phyloP scores from a whole-genome alignment of 768 basidiomycete species.

The Rhizopogon vesiculosus region DNA sequence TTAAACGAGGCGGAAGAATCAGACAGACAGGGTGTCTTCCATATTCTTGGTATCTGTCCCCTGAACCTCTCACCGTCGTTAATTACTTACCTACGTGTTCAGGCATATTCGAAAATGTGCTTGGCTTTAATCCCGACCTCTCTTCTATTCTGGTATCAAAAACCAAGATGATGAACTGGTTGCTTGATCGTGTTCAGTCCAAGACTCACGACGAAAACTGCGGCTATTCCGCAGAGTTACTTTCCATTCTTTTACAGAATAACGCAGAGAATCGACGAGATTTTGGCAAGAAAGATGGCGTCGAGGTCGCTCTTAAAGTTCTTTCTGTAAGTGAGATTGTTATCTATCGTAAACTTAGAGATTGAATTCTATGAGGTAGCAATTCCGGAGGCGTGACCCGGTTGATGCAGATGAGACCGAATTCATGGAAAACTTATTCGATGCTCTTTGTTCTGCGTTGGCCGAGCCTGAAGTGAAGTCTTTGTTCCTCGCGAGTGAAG shows the following conservation, averaged over 20 bases:
- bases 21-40: constrained; percentile 89
- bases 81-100: neutral
- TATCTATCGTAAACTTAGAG: neutral
- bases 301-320: constrained; percentile 71
- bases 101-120: constrained; percentile 92
- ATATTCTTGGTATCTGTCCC: constrained; percentile 64
- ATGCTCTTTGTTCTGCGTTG: constrained; percentile 81
- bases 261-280: constrained; percentile 63
- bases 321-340: constrained; percentile 62
- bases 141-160: constrained; percentile 66
- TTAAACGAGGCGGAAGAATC: constrained; percentile 90
- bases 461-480: constrained; percentile 75
- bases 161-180: constrained; percentile 75
- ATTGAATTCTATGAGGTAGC: constrained; percentile 39
- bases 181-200: constrained; percentile 68
- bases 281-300: constrained; percentile 69
- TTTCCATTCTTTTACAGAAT: constrained; percentile 87
- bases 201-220: constrained; percentile 86
- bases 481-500: constrained; percentile 85
- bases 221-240: constrained; percentile 86
- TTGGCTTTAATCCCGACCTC: constrained; percentile 80
- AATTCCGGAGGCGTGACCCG: constrained; percentile 85
- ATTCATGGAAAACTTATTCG: constrained; percentile 98
- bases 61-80: neutral
- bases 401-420: constrained; percentile 86